phyloP scores from a whole-genome alignment of 768 basidiomycete genomes.

The Thelephora ganbajun region DNA sequence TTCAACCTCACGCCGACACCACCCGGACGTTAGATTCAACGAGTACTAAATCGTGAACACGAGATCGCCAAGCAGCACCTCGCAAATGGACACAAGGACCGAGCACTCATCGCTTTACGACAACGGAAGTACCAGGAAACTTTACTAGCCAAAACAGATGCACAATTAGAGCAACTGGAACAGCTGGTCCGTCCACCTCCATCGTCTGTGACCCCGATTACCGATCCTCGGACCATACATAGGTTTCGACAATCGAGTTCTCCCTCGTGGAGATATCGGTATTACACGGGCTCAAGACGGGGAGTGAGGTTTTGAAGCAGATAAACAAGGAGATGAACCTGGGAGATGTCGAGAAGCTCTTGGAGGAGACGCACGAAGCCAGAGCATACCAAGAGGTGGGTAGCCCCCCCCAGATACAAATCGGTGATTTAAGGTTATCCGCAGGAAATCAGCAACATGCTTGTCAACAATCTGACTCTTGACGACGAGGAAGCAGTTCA shows the following conservation, averaged over 20 bases:
- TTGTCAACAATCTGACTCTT: slow-evolving; percentile 65
- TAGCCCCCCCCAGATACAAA: neutral
- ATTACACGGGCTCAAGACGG: slow-evolving; percentile 83
- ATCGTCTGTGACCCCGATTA: neutral
- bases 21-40: slow-evolving; percentile 52
- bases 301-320: slow-evolving; percentile 85
- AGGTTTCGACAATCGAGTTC: slow-evolving; percentile 97
- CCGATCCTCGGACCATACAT: neutral
- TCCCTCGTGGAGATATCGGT: slow-evolving; percentile 89
- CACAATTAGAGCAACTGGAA: slow-evolving; percentile 79
- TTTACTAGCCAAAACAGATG: slow-evolving; percentile 77
- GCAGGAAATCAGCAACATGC: slow-evolving; percentile 85
- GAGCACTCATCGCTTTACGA: slow-evolving; percentile 78
- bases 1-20: neutral
- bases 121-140: slow-evolving; percentile 90
- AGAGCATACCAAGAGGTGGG: slow-evolving; percentile 77
- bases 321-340: slow-evolving; percentile 90
- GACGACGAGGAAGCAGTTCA: slow-evolving; percentile 95
- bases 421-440: slow-evolving; percentile 1
- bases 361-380: slow-evolving; percentile 89
- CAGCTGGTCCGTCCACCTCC: slow-evolving; percentile 46
- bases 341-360: slow-evolving; percentile 84
- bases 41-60: slow-evolving; percentile 74
- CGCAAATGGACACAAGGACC: slow-evolving; percentile 67
- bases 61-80: slow-evolving; percentile 81